phyloP scores from a whole-genome alignment of 2,329 filamentous ascomycete genomes.

The Cercospora berteroae region DNA sequence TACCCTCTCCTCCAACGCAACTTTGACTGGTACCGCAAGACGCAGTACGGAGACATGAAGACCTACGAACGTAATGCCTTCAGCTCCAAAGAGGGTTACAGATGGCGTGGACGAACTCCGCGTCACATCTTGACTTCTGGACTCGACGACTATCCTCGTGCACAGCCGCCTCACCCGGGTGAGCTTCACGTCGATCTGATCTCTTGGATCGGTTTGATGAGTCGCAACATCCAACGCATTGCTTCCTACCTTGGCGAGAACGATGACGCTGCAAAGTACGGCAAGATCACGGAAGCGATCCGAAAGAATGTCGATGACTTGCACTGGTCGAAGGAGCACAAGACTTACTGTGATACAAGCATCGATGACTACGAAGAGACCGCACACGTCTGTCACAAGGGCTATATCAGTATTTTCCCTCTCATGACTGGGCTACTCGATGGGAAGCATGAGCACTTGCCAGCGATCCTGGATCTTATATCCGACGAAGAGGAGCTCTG shows the following conservation, averaged over 20 bases:
- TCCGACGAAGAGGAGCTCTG: conserved; percentile 82
- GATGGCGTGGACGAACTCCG: conserved; percentile 87
- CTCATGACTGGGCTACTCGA: conserved; percentile 81
- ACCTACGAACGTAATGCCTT: conserved; percentile 81
- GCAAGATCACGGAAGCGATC: conserved; percentile 71
- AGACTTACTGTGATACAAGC: conserved; percentile 90
- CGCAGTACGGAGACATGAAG: conserved; percentile 85
- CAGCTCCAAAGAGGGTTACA: conserved; percentile 86
- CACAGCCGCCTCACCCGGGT: conserved; percentile 89
- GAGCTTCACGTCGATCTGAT: conserved; percentile 95
- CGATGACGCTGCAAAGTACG: conserved; percentile 74
- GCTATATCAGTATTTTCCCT: conserved; percentile 90
- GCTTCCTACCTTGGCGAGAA: conserved; percentile 69
- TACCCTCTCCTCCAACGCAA: conserved; percentile 87
- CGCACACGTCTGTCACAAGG: conserved; percentile 87
- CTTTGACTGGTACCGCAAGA: conserved; percentile 92
- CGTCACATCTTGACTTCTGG: conserved; percentile 89
- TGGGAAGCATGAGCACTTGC: conserved; percentile 70
- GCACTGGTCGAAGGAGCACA: conserved; percentile 80
- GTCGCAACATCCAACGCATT: conserved; percentile 76
- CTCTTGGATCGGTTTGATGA: conserved; percentile 97
- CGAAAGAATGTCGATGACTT: conserved; percentile 83
- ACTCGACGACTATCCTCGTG: conserved; percentile 91
- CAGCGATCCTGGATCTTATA: conserved; percentile 72
- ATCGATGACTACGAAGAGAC: conserved; percentile 95